Conservation (phyloP, 169 alveolate genomes). For the Cyclospora cayetanensis region DNA sequence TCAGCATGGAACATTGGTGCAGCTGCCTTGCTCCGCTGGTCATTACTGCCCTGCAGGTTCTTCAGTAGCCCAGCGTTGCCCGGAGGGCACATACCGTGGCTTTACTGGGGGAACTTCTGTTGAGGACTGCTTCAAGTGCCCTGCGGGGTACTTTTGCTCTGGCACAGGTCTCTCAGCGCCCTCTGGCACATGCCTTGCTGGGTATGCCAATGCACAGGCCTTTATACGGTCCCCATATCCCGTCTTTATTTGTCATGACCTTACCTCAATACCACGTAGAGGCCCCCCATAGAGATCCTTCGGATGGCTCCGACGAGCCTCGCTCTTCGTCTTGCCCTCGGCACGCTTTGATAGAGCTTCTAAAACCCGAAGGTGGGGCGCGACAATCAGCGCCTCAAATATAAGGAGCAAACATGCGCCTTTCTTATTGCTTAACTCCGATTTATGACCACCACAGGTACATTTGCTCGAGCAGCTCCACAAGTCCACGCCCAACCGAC, state of each 20-base stretch:
- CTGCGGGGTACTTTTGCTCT: constrained; percentile 50
- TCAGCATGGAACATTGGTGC: constrained; percentile 3
- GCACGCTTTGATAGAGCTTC: no score
- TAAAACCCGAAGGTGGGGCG: no score
- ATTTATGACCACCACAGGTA: no score
- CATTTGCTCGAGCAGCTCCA: neutral
- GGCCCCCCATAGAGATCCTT: no score
- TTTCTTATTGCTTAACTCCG: no score
- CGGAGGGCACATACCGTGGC: constrained; percentile 28
- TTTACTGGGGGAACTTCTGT: neutral
- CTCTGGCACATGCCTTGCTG: constrained; percentile 39
- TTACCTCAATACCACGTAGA: no score
- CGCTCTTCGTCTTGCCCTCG: no score
- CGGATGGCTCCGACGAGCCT: no score
- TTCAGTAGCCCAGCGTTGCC: constrained; percentile 36
- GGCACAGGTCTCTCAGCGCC: constrained; percentile 43
- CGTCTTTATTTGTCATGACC: no score
- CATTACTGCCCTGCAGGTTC: constrained; percentile 53
- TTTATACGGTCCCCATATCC: no score
- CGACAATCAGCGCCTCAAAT: no score
- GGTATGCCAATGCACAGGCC: neutral
- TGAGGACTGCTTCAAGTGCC: constrained; percentile 1
- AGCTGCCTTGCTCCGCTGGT: constrained; percentile 48
- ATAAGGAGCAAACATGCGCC: no score
- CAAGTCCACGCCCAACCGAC: constrained; percentile 3